Conservation (phyloP, 1,284 basidiomycete species). For the Marasmius oreades region DNA sequence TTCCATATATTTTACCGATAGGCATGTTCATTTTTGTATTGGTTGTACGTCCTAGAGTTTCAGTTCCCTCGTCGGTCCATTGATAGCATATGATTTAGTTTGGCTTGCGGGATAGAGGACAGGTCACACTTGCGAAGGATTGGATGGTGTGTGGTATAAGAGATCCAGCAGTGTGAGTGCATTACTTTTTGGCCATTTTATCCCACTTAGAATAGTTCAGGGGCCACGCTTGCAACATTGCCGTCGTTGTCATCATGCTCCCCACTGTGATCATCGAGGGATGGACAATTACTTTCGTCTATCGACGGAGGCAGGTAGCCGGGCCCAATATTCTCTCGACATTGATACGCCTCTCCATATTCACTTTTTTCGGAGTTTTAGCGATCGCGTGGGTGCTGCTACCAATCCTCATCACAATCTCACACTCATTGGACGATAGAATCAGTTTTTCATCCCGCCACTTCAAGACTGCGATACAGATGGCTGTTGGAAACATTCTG, state of each 20-base stretch:
- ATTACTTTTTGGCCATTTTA: background rate
- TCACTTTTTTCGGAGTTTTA: conserved; percentile 13
- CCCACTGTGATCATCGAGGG: conserved; percentile 10
- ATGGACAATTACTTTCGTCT: conserved; percentile 1
- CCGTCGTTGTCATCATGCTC: conserved; percentile 9
- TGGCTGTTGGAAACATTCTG: conserved; percentile 8
- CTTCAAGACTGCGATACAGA: conserved; percentile 1
- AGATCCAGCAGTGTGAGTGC: conserved; percentile 5
- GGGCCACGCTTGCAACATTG: conserved; percentile 3
- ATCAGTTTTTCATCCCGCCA: conserved; percentile 3
- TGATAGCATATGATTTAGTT: background rate
- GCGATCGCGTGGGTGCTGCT: conserved; percentile 5
- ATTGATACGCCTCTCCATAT: conserved; percentile 8
- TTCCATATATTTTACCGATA: conserved; percentile 11
- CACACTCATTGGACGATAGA: background rate
- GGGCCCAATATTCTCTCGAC: background rate
- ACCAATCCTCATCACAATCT: background rate
- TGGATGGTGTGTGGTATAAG: conserved; percentile 13
- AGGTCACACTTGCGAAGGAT: conserved; percentile 5
- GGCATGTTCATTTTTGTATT: conserved; percentile 9
- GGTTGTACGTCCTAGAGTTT: conserved; percentile 1
- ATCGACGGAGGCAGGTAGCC: conserved; percentile 1
- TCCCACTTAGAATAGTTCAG: conserved; percentile 2
- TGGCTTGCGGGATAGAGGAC: conserved; percentile 1
- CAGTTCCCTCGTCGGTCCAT: background rate